Percentiles rank a stretch among this genome's conserved stretches.
Evolutionary conservation across 768 basidiomycete genomes (phyloP).

Genomic region (Naematelia aurantialba): DNA sequence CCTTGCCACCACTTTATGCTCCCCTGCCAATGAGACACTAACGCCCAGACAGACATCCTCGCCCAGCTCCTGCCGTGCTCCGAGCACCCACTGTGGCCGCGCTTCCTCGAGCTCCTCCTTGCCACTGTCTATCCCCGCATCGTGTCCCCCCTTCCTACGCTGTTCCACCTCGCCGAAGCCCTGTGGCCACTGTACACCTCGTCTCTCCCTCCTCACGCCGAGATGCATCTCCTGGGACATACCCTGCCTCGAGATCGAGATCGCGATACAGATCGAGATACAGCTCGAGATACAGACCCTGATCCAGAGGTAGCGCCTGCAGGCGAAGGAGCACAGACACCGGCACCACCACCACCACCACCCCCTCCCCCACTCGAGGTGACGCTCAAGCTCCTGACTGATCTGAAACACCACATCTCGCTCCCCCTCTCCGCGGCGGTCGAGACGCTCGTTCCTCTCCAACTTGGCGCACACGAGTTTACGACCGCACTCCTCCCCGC

Average conservation of each 20-base stretch:
- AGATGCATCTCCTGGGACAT: constrained; percentile 18
- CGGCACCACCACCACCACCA: background rate
- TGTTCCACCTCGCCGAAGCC: constrained; percentile 31
- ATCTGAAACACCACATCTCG: constrained; percentile 42
- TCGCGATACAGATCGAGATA: too few relatives aligned
- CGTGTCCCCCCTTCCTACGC: constrained; percentile 20
- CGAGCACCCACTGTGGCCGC: constrained; percentile 40
- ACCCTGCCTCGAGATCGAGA: background rate
- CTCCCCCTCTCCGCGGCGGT: constrained; percentile 39
- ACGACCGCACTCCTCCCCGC: constrained; percentile 14
- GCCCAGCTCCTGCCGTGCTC: constrained; percentile 18
- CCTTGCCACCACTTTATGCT: too few relatives aligned
- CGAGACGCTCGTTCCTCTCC: constrained; percentile 35
- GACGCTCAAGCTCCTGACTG: constrained; percentile 41
- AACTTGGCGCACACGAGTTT: constrained; percentile 31
- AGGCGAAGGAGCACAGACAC: too few relatives aligned
- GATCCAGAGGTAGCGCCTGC: constrained; percentile 3
- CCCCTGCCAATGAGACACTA: too few relatives aligned
- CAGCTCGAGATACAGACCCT: too few relatives aligned
- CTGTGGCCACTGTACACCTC: constrained; percentile 48
- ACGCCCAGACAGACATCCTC: constrained; percentile 36
- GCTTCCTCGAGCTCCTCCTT: constrained; percentile 45
- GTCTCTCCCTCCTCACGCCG: constrained; percentile 30
- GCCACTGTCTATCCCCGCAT: constrained; percentile 32
- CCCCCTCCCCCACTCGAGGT: constrained; percentile 26